Evolutionary conservation across 2,329 filamentous ascomycete species (phyloP).

Genomic region (Basipetospora sp.): DNA sequence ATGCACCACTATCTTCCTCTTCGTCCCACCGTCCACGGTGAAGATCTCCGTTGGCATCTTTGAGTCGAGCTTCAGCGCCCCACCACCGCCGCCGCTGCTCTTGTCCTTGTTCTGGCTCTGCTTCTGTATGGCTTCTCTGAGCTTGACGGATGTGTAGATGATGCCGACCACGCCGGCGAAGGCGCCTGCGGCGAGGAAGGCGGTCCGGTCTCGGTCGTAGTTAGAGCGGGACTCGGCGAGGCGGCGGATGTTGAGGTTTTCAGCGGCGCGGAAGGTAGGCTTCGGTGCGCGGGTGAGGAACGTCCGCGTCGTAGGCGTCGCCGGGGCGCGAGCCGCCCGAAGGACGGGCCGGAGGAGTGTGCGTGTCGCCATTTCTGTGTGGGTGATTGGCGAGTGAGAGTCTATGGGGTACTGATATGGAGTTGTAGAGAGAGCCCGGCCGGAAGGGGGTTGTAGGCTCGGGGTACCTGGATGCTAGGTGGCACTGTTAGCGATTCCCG

Average conservation of each 20-base stretch:
- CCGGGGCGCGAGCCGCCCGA: constrained; percentile 8
- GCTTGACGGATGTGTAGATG: constrained; percentile 36
- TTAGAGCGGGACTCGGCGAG: constrained; percentile 29
- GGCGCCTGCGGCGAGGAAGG: constrained; percentile 36
- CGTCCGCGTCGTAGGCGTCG: constrained; percentile 16
- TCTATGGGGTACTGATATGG: too few species aligned
- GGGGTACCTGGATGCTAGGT: too few species aligned
- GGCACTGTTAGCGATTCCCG: too few species aligned
- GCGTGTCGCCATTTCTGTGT: constrained; percentile 21
- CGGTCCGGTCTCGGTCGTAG: constrained; percentile 35
- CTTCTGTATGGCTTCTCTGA: constrained; percentile 26
- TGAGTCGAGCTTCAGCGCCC: constrained; percentile 22
- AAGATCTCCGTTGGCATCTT: constrained; percentile 31
- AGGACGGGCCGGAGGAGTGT: constrained; percentile 13
- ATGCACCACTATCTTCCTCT: constrained; percentile 45
- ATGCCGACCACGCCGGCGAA: constrained; percentile 35
- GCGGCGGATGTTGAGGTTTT: constrained; percentile 35
- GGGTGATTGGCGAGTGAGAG: too few species aligned
- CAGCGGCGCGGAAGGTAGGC: constrained; percentile 20
- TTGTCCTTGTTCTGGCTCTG: constrained; percentile 20
- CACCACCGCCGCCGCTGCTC: constrained; percentile 10
- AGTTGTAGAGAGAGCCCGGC: too few species aligned
- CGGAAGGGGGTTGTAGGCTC: too few species aligned
- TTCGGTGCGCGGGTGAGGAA: constrained; percentile 16
- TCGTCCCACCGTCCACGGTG: constrained; percentile 32